These are phyloP conservation scores for Beauveria rudraprayagi DNA, from an alignment of 2,329 filamentous ascomycete species.

Conservation along the genomic window DNA sequence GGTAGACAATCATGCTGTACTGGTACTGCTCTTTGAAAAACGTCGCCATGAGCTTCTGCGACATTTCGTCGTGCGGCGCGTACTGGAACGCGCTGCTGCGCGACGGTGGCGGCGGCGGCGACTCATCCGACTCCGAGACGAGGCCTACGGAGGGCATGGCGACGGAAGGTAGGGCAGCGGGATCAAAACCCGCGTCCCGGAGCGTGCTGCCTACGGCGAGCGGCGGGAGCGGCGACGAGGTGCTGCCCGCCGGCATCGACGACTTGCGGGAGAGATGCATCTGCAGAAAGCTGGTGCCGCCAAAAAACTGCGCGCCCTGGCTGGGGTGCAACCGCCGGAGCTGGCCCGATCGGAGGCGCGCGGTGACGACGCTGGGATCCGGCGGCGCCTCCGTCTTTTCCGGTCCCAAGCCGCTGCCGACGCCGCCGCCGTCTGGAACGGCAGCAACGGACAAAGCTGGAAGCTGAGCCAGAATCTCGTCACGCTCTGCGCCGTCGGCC, in stretches of 20 bases:
- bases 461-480: conserved; percentile 32
- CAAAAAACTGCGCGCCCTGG: conserved; percentile 38
- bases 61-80: conserved; percentile 36
- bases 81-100: conserved; percentile 23
- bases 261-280: conserved; percentile 25
- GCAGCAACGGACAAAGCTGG: conserved; percentile 20
- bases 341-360: conserved; percentile 26
- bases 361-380: conserved; percentile 24
- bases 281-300: conserved; percentile 39
- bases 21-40: conserved; percentile 42
- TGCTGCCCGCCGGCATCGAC: conserved; percentile 15
- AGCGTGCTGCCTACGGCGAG: conserved; percentile 13
- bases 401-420: not conserved
- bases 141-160: conserved; percentile 3
- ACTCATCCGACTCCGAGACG: conserved; percentile 11
- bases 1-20: conserved; percentile 42
- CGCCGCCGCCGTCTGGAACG: conserved; percentile 11
- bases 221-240: conserved; percentile 10
- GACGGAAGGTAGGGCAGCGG: conserved; percentile 4
- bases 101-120: conserved; percentile 14
- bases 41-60: conserved; percentile 35
- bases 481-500: conserved; percentile 30
- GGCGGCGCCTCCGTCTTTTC: conserved; percentile 17
- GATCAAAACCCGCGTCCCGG: conserved; percentile 6
- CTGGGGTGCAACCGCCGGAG: conserved; percentile 32